These are phyloP conservation scores for Trichoderma afroharzianum DNA, from an alignment of 2,329 filamentous ascomycete genomes.

Conservation along the genomic window DNA sequence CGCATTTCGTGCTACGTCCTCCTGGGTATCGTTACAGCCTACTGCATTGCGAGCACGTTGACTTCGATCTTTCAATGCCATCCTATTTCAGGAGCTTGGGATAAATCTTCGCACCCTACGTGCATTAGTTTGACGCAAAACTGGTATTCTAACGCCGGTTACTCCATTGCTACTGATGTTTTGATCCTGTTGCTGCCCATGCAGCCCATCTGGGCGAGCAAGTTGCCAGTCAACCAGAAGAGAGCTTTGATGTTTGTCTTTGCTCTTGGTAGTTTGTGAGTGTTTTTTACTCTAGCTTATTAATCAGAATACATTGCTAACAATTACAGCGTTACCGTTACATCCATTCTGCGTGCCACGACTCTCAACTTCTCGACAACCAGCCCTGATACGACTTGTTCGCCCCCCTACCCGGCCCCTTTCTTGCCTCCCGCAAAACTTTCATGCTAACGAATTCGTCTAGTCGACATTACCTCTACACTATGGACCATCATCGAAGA, in stretches of 20 bases:
- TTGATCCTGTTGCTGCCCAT: conserved; percentile 46
- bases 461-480: conserved; percentile 35
- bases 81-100: conserved; percentile 45
- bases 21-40: conserved; percentile 41
- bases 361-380: conserved; percentile 38
- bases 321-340: conserved; percentile 34
- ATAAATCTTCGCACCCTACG: conserved; percentile 37
- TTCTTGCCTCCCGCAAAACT: not conserved
- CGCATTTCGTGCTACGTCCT: conserved; percentile 40
- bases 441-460: not conserved
- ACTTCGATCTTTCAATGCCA: conserved; percentile 49
- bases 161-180: conserved; percentile 45
- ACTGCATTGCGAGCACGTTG: conserved; percentile 42
- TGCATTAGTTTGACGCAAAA: conserved; percentile 45
- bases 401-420: conserved; percentile 1
- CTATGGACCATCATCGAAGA: conserved; percentile 40
- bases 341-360: conserved; percentile 40
- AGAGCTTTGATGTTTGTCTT: conserved; percentile 41
- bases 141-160: conserved; percentile 48
- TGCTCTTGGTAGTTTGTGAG: conserved; percentile 41
- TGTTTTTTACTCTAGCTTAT: not conserved
- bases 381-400: conserved; percentile 37
- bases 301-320: not conserved
- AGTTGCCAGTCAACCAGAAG: conserved; percentile 40
- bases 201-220: conserved; percentile 43